Evolutionary conservation across 495 filamentous ascomycete genomes (phyloP).

Genomic region (Lophiostoma macrostomum): DNA sequence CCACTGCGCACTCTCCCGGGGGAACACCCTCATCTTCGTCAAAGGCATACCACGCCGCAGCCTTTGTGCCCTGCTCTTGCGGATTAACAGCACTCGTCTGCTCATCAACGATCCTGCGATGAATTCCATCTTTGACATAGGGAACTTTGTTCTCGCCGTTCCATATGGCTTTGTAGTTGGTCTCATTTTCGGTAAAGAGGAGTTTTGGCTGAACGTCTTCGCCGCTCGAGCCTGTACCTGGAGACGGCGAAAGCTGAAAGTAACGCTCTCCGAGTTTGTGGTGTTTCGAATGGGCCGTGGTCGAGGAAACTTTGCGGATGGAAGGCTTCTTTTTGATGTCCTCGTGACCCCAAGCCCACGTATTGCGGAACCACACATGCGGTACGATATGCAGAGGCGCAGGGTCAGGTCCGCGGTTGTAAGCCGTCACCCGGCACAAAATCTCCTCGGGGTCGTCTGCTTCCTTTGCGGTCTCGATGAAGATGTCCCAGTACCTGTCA

Average conservation of each 20-base stretch:
- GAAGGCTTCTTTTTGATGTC: slow-evolving; percentile 68
- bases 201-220: slow-evolving; percentile 79
- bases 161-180: slow-evolving; percentile 76
- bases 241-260: slow-evolving; percentile 83
- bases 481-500: slow-evolving; percentile 92
- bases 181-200: slow-evolving; percentile 94
- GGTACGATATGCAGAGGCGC: slow-evolving; percentile 91
- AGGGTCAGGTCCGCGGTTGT: slow-evolving; percentile 88
- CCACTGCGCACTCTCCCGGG: slow-evolving; percentile 90
- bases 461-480: slow-evolving; percentile 95
- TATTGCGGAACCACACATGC: slow-evolving; percentile 95
- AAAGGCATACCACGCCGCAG: slow-evolving; percentile 87
- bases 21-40: slow-evolving; percentile 81
- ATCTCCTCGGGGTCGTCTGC: slow-evolving; percentile 83
- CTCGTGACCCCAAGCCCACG: slow-evolving; percentile 88
- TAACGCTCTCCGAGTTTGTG: slow-evolving; percentile 76
- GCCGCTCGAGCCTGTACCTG: slow-evolving; percentile 70
- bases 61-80: slow-evolving; percentile 75
- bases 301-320: slow-evolving; percentile 61
- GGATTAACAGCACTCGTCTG: slow-evolving; percentile 83
- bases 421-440: slow-evolving; percentile 90
- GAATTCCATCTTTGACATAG: slow-evolving; percentile 95
- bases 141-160: slow-evolving; percentile 69
- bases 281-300: slow-evolving; percentile 71
- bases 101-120: slow-evolving; percentile 77